These are phyloP conservation scores for Lunularia cruciata DNA, from an alignment of 225 moss, liverwort and hornwort species.

Conservation along the genomic window DNA sequence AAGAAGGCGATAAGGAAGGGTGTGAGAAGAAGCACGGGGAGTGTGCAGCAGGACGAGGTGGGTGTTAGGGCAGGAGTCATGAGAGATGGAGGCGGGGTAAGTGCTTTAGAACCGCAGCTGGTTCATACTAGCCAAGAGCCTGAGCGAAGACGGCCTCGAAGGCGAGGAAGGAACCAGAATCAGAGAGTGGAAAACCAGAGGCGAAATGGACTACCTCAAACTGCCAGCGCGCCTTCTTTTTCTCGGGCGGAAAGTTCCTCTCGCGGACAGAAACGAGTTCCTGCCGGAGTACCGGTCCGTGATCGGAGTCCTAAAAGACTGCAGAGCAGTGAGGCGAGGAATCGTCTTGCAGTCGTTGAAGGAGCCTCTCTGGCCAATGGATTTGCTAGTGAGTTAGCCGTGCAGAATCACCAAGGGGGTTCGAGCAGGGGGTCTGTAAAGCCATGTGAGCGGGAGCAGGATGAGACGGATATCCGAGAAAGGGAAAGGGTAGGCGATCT, in stretches of 20 bases:
- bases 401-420: background rate
- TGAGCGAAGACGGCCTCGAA: constrained; percentile 19
- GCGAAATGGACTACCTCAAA: constrained; percentile 2
- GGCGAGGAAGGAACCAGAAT: constrained; percentile 23
- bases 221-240: constrained; percentile 7
- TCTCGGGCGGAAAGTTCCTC: constrained; percentile 16
- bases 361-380: background rate
- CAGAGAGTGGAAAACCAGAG: constrained; percentile 25
- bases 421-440: background rate
- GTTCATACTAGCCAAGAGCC: constrained; percentile 27
- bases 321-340: constrained; percentile 9
- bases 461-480: constrained; percentile 14
- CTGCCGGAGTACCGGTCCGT: background rate
- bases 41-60: constrained; percentile 12
- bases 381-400: background rate
- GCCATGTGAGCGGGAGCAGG: constrained; percentile 15
- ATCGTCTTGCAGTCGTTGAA: constrained; percentile 9
- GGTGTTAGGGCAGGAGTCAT: constrained; percentile 27
- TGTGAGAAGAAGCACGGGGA: constrained; percentile 13
- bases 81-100: constrained; percentile 37
- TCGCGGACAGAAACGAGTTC: constrained; percentile 8
- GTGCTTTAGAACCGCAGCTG: constrained; percentile 32
- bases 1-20: background rate
- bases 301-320: constrained; percentile 28
- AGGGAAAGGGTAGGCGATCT: constrained; percentile 36